Evolutionary conservation across 2,329 filamentous ascomycete species (phyloP).

Genomic region (Rutstroemia sydowiana): DNA sequence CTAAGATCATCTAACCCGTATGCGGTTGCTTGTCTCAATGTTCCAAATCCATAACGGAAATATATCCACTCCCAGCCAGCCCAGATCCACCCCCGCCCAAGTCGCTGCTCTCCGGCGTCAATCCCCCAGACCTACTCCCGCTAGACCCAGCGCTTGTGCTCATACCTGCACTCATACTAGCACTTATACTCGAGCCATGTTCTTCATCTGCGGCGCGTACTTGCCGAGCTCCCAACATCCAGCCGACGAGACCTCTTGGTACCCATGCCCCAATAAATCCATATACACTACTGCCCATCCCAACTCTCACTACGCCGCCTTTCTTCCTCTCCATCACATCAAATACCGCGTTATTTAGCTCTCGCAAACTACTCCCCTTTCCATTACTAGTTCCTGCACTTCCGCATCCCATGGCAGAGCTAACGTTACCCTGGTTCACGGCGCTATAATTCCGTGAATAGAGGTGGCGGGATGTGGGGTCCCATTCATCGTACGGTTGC

Average conservation of each 20-base stretch:
- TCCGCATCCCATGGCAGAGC: conserved; percentile 12
- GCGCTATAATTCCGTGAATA: conserved; percentile 58
- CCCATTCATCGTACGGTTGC: conserved; percentile 39
- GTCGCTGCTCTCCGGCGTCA: conserved; percentile 15
- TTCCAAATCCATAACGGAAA: conserved; percentile 15
- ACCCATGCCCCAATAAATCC: conserved; percentile 77
- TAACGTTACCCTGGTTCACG: conserved; percentile 32
- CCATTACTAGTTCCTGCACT: conserved; percentile 39
- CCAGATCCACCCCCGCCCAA: conserved; percentile 12
- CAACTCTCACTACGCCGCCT: conserved; percentile 64
- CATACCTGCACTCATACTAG: background rate
- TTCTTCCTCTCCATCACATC: conserved; percentile 62
- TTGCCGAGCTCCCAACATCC: conserved; percentile 80
- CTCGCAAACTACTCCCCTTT: conserved; percentile 56
- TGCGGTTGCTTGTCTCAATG: background rate
- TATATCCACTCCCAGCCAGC: conserved; percentile 24
- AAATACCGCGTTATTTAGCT: conserved; percentile 81
- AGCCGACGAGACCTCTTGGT: conserved; percentile 70
- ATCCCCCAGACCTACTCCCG: conserved; percentile 8
- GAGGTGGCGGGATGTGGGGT: conserved; percentile 49
- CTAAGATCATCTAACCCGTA: background rate
- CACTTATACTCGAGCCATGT: background rate
- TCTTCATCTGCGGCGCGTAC: conserved; percentile 31
- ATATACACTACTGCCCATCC: conserved; percentile 77
- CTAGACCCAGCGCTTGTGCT: background rate